phyloP scores from a whole-genome alignment of 139 green algal species.

The Edaphochlamys debaryana region DNA sequence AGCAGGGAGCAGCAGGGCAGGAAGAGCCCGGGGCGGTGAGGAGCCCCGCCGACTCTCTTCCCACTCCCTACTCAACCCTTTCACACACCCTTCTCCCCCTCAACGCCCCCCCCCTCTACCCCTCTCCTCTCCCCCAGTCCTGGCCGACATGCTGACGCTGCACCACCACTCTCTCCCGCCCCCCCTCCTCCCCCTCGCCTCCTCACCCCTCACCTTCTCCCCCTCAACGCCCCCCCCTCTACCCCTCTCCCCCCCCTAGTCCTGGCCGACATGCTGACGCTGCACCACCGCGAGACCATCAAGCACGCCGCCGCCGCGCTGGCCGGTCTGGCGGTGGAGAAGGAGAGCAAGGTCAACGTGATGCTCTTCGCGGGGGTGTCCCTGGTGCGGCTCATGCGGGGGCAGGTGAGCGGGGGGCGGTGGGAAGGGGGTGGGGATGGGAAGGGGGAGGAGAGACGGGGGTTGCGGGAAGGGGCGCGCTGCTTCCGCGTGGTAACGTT shows the following conservation, averaged over 20 bases:
- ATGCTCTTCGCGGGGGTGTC: constrained; percentile 42
- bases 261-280: constrained; percentile 34
- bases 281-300: constrained; percentile 39
- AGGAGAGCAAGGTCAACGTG: constrained; percentile 57
- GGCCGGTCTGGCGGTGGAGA: constrained; percentile 50
- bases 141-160: too few relatives aligned
- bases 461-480: not conserved
- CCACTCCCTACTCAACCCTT: too few relatives aligned
- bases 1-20: not conserved
- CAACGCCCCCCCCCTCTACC: too few relatives aligned
- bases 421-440: too few relatives aligned
- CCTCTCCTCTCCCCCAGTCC: too few relatives aligned
- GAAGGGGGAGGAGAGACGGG: not conserved
- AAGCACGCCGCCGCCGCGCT: constrained; percentile 46
- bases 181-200: not conserved
- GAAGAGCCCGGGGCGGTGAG: not conserved
- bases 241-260: constrained; percentile 8
- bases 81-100: too few relatives aligned
- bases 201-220: too few relatives aligned
- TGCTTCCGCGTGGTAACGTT: too few relatives aligned
- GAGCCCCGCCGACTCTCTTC: not conserved
- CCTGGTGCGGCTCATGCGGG: constrained; percentile 40
- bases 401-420: not conserved
- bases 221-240: too few relatives aligned
- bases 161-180: too few relatives aligned